Conservation (phyloP, 2,329 filamentous ascomycete species). For the Penicillium sp. region DNA sequence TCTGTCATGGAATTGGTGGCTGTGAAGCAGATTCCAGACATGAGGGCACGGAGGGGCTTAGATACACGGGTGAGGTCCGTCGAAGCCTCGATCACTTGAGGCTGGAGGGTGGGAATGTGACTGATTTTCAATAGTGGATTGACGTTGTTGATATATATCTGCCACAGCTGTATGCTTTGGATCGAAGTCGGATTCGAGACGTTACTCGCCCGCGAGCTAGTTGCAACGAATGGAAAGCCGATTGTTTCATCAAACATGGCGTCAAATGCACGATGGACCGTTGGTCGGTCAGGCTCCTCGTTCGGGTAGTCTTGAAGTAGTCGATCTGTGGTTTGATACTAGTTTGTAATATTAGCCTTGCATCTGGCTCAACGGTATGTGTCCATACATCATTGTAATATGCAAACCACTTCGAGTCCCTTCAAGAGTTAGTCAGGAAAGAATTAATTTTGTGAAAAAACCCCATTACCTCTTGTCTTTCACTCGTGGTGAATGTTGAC, state of each 20-base stretch:
- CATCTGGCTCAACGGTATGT: neutral
- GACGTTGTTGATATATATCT: conserved; percentile 21
- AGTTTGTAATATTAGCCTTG: neutral
- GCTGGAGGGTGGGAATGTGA: conserved; percentile 65
- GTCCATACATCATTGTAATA: conserved; percentile 18
- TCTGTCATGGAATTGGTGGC: conserved; percentile 58
- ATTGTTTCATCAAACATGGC: conserved; percentile 60
- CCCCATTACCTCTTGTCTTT: neutral
- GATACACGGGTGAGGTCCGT: conserved; percentile 54
- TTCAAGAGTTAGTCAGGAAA: neutral
- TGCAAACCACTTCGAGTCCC: conserved; percentile 17
- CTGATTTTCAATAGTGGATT: conserved; percentile 64
- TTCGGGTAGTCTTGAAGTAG: conserved; percentile 58
- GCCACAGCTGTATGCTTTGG: conserved; percentile 24
- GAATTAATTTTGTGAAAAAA: no score
- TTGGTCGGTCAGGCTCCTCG: conserved; percentile 55
- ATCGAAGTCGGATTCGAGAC: conserved; percentile 15
- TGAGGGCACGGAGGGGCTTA: conserved; percentile 31
- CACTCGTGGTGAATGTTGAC: neutral
- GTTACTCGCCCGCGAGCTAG: conserved; percentile 32
- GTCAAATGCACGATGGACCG: conserved; percentile 62
- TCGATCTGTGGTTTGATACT: conserved; percentile 57
- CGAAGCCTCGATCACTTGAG: conserved; percentile 61
- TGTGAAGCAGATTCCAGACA: conserved; percentile 67
- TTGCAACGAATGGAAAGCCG: conserved; percentile 61